A percentile compares a stretch with the other conserved stretches of the same genome.
These are phyloP conservation scores for Triadica sebifera DNA, from an alignment of 345 rosid genomes.

Conservation along the genomic window DNA sequence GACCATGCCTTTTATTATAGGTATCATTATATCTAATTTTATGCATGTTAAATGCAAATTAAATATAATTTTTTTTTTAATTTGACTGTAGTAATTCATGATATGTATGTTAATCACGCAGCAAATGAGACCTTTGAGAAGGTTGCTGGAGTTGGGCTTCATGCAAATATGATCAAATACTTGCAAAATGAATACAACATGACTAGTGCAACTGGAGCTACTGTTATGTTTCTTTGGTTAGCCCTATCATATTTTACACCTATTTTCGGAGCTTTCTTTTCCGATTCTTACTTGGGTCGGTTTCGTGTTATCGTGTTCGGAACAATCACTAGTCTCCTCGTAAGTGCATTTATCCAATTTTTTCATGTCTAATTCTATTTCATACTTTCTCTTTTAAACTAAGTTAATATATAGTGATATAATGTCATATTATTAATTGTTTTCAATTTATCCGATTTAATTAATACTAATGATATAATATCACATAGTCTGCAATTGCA, in stretches of 20 bases:
- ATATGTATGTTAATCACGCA: slow-evolving; percentile 22
- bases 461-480: too few species aligned
- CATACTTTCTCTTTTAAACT: not conserved
- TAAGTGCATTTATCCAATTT: slow-evolving; percentile 24
- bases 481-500: too few species aligned
- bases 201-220: slow-evolving; percentile 30
- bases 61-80: not conserved
- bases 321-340: slow-evolving; percentile 35
- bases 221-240: slow-evolving; percentile 41
- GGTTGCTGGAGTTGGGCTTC: slow-evolving; percentile 46
- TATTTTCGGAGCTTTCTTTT: slow-evolving; percentile 42
- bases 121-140: slow-evolving; percentile 57
- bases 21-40: slow-evolving; percentile 12
- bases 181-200: slow-evolving; percentile 37
- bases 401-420: not conserved
- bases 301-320: slow-evolving; percentile 39
- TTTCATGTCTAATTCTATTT: too few species aligned
- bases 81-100: not conserved
- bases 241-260: slow-evolving; percentile 45
- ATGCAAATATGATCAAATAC: slow-evolving; percentile 46
- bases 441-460: too few species aligned
- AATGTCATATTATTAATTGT: not conserved
- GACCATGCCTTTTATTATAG: slow-evolving; percentile 53
- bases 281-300: slow-evolving; percentile 55
- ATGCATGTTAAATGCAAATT: not conserved